Evolutionary conservation across 257 asterid genomes (phyloP).

Genomic region (Solanum medicagineum): DNA sequence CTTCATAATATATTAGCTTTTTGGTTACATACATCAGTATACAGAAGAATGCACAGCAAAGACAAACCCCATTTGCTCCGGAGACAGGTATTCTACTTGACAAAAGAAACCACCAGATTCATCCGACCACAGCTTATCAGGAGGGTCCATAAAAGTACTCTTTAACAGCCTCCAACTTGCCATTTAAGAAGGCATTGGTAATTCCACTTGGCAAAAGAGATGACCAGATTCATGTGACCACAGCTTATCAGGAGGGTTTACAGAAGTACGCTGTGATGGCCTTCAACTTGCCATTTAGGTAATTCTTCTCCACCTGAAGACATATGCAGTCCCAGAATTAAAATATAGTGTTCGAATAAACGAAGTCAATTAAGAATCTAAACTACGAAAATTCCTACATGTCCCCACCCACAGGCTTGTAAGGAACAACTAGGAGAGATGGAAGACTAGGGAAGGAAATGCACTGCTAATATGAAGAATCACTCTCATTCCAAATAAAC

Average conservation of each 20-base stretch:
- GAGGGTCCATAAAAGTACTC: slow-evolving; percentile 54
- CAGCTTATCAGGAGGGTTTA: slow-evolving; percentile 11
- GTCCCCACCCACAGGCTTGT: background rate
- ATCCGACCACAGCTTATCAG: background rate
- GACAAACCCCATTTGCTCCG: background rate
- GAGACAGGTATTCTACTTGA: background rate
- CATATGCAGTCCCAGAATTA: background rate
- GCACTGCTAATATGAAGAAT: background rate
- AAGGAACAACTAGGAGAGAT: background rate
- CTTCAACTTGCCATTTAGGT: slow-evolving; percentile 64
- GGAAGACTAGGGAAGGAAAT: background rate
- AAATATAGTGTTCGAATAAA: background rate
- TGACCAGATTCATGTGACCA: background rate
- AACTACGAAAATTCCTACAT: background rate
- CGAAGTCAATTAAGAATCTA: background rate
- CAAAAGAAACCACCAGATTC: background rate
- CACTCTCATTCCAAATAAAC: background rate
- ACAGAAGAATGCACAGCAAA: background rate
- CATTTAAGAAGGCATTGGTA: slow-evolving; percentile 18
- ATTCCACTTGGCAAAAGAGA: background rate
- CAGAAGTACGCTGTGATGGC: slow-evolving; percentile 78
- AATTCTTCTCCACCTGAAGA: slow-evolving; percentile 79
- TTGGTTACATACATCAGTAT: background rate
- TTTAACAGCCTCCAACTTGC: slow-evolving; percentile 67
- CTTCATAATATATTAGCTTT: background rate